Conservation (phyloP, 2,329 filamentous ascomycete genomes). For the Lachnellula arida region DNA sequence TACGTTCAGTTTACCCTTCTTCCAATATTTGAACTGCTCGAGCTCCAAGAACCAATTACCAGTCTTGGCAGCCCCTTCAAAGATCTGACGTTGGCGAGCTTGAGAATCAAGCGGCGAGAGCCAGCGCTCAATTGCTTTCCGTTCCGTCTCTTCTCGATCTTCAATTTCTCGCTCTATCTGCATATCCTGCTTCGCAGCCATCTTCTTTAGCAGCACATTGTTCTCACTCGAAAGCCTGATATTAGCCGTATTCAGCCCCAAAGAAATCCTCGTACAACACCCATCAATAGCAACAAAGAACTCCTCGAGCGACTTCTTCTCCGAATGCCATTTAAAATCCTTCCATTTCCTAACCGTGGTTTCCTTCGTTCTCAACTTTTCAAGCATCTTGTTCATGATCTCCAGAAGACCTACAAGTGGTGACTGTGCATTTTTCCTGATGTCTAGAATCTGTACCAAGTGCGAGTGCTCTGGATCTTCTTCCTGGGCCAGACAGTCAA, state of each 20-base stretch:
- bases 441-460: background rate
- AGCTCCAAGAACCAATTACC: conserved; percentile 13
- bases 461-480: conserved; percentile 2
- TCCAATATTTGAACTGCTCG: conserved; percentile 12
- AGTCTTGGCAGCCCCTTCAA: background rate
- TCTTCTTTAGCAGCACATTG: background rate
- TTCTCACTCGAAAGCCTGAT: background rate
- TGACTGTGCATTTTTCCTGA: background rate
- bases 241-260: background rate
- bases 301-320: conserved; percentile 11
- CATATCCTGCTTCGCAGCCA: conserved; percentile 1
- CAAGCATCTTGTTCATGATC: conserved; percentile 4
- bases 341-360: background rate
- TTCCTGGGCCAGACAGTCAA: background rate
- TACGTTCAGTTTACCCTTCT: conserved; percentile 9
- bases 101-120: conserved; percentile 16
- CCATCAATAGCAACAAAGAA: conserved; percentile 8
- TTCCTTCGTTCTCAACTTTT: conserved; percentile 1
- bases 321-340: conserved; percentile 15
- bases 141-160: conserved; percentile 2
- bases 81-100: conserved; percentile 6
- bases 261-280: conserved; percentile 7
- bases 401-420: conserved; percentile 5
- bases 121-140: conserved; percentile 16
- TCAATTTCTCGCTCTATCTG: conserved; percentile 1